Evolutionary conservation across 352 stramenopile genomes (phyloP).

Genomic region (Globisporangium ultimum): DNA sequence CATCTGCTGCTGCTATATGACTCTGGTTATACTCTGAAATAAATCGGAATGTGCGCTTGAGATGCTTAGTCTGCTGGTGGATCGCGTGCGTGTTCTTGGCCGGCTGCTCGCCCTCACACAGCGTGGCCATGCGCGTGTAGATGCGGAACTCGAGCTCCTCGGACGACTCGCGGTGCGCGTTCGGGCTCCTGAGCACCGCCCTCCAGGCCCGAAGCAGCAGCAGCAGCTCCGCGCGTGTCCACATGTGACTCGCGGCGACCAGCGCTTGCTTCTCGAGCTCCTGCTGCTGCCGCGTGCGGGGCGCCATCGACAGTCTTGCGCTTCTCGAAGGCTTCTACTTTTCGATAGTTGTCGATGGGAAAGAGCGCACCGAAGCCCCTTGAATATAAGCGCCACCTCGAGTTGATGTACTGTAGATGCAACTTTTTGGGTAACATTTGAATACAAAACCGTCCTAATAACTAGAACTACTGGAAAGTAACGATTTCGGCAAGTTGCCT

Average conservation of each 20-base stretch:
- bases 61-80: neutral
- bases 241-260: conserved; percentile 2
- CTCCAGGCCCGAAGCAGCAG: conserved; percentile 10
- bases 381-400: no score
- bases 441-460: no score
- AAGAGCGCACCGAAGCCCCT: neutral
- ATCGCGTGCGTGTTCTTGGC: neutral
- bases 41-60: conserved; percentile 8
- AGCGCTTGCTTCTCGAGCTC: neutral
- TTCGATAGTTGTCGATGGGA: neutral
- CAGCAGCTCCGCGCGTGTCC: conserved; percentile 9
- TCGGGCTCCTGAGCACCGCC: conserved; percentile 4
- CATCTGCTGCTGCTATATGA: neutral
- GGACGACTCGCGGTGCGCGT: neutral
- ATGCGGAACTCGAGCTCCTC: conserved; percentile 8
- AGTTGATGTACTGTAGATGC: no score
- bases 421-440: no score
- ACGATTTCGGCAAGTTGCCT: no score
- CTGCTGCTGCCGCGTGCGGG: conserved; percentile 2
- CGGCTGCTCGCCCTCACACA: neutral
- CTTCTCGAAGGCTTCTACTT: neutral
- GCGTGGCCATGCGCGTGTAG: neutral
- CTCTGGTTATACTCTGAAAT: conserved; percentile 8
- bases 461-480: no score
- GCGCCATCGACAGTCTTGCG: neutral